Conservation (phyloP, 2,329 filamentous ascomycete species). For the Curvularia hawaiiensis region DNA sequence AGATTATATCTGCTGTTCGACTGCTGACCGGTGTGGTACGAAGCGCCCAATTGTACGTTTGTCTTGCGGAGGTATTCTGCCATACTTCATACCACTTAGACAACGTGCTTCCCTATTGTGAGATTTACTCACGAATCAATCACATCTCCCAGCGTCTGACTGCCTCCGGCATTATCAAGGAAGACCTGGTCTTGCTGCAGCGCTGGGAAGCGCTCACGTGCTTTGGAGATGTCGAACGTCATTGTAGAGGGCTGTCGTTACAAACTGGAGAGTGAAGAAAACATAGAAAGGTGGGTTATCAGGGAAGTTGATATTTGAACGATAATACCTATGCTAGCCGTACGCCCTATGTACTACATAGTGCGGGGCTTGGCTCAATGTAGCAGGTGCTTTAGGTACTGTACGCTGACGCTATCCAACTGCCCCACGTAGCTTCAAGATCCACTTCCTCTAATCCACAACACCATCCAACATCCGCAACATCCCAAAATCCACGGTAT, state of each 20-base stretch:
- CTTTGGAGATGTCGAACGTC: conserved; percentile 60
- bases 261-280: neutral
- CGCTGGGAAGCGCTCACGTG: conserved; percentile 70
- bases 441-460: neutral
- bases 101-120: too few species aligned
- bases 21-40: conserved; percentile 64
- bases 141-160: conserved; percentile 70
- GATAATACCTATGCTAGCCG: conserved; percentile 11
- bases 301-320: neutral
- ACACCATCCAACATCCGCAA: neutral
- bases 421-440: conserved; percentile 8
- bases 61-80: conserved; percentile 67
- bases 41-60: conserved; percentile 78
- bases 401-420: conserved; percentile 1
- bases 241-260: neutral
- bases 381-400: conserved; percentile 13
- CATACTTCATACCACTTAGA: conserved; percentile 52
- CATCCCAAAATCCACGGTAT: neutral
- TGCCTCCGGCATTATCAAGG: conserved; percentile 80
- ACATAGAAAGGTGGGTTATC: neutral
- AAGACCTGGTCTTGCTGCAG: conserved; percentile 70
- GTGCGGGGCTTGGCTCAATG: conserved; percentile 16
- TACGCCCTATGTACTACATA: conserved; percentile 9
- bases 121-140: conserved; percentile 70
- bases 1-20: conserved; percentile 65